Conservation (phyloP, 441 rosid species). For the Dalechampia spathulata region DNA sequence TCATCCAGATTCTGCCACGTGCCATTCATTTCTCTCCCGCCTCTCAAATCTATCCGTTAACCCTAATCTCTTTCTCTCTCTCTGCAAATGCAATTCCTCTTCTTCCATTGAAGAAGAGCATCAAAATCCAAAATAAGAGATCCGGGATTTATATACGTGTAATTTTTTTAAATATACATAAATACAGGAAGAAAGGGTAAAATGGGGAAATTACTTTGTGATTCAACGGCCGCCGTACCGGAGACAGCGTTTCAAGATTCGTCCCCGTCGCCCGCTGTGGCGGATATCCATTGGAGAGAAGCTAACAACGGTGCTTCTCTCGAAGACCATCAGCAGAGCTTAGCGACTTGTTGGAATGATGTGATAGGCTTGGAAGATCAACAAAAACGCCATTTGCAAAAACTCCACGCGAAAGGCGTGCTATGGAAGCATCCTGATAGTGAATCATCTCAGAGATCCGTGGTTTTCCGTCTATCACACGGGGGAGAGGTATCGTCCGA, state of each 20-base stretch:
- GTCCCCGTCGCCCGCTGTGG: conserved; percentile 30
- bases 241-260: conserved; percentile 17
- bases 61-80: conserved; percentile 26
- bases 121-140: not conserved
- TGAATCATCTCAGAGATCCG: conserved; percentile 22
- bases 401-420: conserved; percentile 71
- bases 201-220: conserved; percentile 86
- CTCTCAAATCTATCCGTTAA: conserved; percentile 53
- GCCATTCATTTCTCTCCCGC: conserved; percentile 38
- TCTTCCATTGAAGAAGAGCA: conserved; percentile 17
- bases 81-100: conserved; percentile 19
- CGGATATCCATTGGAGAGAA: conserved; percentile 57
- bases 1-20: conserved; percentile 34
- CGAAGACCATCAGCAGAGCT: conserved; percentile 25
- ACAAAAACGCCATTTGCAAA: conserved; percentile 61
- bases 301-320: conserved; percentile 27
- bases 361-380: conserved; percentile 85
- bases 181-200: not conserved
- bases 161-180: no score
- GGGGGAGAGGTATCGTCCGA: conserved; percentile 94
- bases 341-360: conserved; percentile 48
- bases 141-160: no score
- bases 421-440: conserved; percentile 69
- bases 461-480: conserved; percentile 71
- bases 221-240: conserved; percentile 37